Conservation (phyloP, 176 grass and related monocot species). For the Phoenix roebelenii region DNA sequence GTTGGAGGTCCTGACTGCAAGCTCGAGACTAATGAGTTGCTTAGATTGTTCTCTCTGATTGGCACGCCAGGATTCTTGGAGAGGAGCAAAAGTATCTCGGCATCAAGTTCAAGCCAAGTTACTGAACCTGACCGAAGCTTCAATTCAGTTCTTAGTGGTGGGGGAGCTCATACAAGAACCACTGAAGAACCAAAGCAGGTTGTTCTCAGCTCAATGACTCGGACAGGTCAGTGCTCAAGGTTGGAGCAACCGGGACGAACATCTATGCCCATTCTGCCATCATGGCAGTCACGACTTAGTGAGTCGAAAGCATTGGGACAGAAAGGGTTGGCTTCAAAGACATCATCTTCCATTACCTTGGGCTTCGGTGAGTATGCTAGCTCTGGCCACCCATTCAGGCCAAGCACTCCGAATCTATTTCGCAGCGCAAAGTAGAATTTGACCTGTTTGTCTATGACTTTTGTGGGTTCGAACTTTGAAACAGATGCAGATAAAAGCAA, state of each 20-base stretch:
- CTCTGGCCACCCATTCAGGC: background rate
- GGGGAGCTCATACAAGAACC: background rate
- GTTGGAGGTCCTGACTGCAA: conserved; percentile 14
- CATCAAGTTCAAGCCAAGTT: background rate
- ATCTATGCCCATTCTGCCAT: background rate
- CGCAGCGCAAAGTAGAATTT: background rate
- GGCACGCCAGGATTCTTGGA: conserved; percentile 25
- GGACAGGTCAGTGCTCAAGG: background rate
- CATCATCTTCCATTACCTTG: background rate
- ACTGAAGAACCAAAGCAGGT: background rate
- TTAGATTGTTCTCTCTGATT: conserved; percentile 30
- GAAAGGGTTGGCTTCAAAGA: background rate
- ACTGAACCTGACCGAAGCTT: background rate
- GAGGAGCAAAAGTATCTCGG: conserved; percentile 26
- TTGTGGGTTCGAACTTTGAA: background rate
- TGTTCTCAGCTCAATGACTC: background rate
- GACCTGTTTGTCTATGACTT: background rate
- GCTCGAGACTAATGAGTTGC: conserved; percentile 43
- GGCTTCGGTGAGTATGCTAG: background rate
- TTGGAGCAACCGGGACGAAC: background rate
- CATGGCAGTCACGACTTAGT: background rate
- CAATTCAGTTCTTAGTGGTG: background rate
- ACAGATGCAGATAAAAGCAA: no score
- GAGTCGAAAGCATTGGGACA: background rate
- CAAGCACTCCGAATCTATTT: background rate